Evolutionary conservation across 2,329 filamentous ascomycete species (phyloP).

Genomic region (Aureobasidium subglaciale): DNA sequence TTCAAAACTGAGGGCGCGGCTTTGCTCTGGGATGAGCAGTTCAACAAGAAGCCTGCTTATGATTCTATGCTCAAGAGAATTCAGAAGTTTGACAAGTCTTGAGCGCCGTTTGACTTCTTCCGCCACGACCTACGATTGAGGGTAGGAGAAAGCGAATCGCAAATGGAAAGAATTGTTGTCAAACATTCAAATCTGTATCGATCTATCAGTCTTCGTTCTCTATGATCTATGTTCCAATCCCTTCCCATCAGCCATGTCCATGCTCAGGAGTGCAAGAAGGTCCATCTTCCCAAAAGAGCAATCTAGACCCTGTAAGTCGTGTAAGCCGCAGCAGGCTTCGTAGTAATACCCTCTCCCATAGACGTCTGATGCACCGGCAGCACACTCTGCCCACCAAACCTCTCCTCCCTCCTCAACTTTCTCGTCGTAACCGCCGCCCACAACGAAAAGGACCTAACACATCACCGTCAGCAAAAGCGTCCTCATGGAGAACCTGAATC

Average conservation of each 20-base stretch:
- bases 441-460: background rate
- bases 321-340: background rate
- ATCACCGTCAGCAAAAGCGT: background rate
- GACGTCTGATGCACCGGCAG: background rate
- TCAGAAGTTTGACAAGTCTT: background rate
- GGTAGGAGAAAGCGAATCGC: too few relatives aligned
- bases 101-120: background rate
- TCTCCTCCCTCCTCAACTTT: background rate
- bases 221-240: too few relatives aligned
- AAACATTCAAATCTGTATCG: too few relatives aligned
- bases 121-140: background rate
- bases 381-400: background rate
- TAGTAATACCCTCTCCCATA: background rate
- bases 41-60: conserved; percentile 43
- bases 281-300: too few relatives aligned
- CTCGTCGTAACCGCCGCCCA: background rate
- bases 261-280: too few relatives aligned
- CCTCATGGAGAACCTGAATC: background rate
- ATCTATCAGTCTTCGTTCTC: too few relatives aligned
- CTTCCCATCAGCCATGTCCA: too few relatives aligned
- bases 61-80: conserved; percentile 10
- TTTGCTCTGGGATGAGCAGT: conserved; percentile 39
- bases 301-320: background rate
- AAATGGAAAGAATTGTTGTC: too few relatives aligned
- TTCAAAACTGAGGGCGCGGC: conserved; percentile 33